Percentiles rank a stretch among this genome's conserved stretches.
phyloP scores from a whole-genome alignment of 2,329 filamentous ascomycete genomes.

The Didymella exigua region DNA sequence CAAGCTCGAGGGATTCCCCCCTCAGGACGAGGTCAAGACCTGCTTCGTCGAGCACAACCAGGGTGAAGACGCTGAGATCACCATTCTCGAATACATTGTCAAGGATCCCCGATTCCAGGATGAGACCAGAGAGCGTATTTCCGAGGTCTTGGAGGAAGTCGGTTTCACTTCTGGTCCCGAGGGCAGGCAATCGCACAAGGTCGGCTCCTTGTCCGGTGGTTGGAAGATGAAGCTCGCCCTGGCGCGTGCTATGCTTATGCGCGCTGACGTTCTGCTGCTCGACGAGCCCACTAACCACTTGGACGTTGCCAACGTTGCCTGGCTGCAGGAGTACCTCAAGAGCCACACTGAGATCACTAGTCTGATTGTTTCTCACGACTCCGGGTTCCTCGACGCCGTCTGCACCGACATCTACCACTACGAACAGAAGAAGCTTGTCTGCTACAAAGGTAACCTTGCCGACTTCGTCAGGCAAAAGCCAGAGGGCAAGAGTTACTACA shows the following conservation, averaged over 20 bases:
- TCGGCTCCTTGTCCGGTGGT: constrained; percentile 93
- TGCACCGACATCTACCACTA: constrained; percentile 99
- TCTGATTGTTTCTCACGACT: constrained; percentile 98
- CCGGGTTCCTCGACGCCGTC: constrained; percentile 92
- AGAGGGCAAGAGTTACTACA: constrained; percentile 98
- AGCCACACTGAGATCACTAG: constrained; percentile 95
- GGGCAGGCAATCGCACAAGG: constrained; percentile 84
- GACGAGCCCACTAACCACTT: constrained; percentile 99
- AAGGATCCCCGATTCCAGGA: constrained; percentile 86
- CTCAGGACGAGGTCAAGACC: constrained; percentile 88
- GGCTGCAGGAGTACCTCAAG: constrained; percentile 95
- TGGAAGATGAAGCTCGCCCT: constrained; percentile 99
- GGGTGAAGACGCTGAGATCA: constrained; percentile 95
- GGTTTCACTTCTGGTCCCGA: constrained; percentile 91
- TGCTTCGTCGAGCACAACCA: constrained; percentile 99
- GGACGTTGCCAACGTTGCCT: constrained; percentile 94
- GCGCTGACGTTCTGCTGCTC: constrained; percentile 92
- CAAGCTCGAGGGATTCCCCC: constrained; percentile 95
- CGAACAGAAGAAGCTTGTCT: constrained; percentile 92
- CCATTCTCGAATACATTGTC: constrained; percentile 88
- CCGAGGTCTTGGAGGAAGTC: constrained; percentile 83
- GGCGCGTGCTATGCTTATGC: constrained; percentile 94
- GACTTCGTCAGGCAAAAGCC: constrained; percentile 88
- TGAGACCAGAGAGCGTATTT: constrained; percentile 80
- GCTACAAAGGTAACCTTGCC: constrained; percentile 81